Conservation (phyloP, 129 eudicot species). For the Pseudognaphalium luteoalbum region DNA sequence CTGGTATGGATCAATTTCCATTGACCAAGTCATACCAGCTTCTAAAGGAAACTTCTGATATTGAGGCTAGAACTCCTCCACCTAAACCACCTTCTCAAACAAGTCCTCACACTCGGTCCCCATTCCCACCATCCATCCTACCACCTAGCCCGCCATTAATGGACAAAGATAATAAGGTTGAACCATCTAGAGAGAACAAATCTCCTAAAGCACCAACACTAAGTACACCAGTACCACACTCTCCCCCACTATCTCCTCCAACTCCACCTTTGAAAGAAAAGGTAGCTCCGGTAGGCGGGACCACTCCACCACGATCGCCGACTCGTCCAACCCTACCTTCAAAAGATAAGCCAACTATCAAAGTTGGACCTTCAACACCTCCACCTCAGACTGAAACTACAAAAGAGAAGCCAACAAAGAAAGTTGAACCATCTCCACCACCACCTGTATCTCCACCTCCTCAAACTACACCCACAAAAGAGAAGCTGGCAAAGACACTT, state of each 20-base stretch:
- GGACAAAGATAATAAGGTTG: slow-evolving; percentile 9
- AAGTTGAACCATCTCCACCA: slow-evolving; percentile 17
- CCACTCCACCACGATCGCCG: slow-evolving; percentile 39
- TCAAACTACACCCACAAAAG: slow-evolving; percentile 17
- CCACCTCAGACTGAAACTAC: not conserved
- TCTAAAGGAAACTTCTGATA: slow-evolving; percentile 6
- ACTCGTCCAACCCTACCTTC: slow-evolving; percentile 13
- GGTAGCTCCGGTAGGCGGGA: slow-evolving; percentile 23
- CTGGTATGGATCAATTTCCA: slow-evolving; percentile 3
- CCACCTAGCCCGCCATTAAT: slow-evolving; percentile 26
- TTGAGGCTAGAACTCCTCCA: slow-evolving; percentile 14
- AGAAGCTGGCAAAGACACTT: slow-evolving; percentile 4
- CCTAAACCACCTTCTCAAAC: slow-evolving; percentile 15
- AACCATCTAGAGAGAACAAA: slow-evolving; percentile 29
- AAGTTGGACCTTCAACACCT: slow-evolving; percentile 4
- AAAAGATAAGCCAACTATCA: slow-evolving; percentile 17
- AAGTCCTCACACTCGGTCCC: slow-evolving; percentile 1
- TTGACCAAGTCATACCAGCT: slow-evolving; percentile 10
- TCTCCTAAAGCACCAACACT: slow-evolving; percentile 23
- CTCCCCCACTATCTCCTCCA: slow-evolving; percentile 58
- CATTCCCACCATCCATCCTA: slow-evolving; percentile 28
- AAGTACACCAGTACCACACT: slow-evolving; percentile 33
- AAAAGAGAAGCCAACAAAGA: not conserved
- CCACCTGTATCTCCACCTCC: slow-evolving; percentile 44
- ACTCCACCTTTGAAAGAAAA: slow-evolving; percentile 44